phyloP scores from a whole-genome alignment of 2,329 filamentous ascomycete genomes.

The Aspergillus tanneri region DNA sequence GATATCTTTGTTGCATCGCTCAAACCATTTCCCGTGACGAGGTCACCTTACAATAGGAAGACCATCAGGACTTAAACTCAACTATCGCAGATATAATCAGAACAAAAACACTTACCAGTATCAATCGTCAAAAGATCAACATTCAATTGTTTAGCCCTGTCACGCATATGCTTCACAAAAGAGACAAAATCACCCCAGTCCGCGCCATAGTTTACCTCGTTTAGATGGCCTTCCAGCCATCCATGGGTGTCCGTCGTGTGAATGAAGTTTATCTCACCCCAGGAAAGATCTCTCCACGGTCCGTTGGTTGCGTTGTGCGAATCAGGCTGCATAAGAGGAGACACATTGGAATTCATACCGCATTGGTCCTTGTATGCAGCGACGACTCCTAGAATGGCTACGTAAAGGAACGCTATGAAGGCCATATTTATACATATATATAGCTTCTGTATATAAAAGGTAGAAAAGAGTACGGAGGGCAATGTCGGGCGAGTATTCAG shows the following conservation, averaged over 20 bases:
- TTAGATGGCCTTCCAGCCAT: conserved; percentile 61
- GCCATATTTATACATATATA: too few relatives aligned
- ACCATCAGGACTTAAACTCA: too few relatives aligned
- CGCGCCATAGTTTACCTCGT: conserved; percentile 63
- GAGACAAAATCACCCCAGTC: conserved; percentile 67
- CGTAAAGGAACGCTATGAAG: too few relatives aligned
- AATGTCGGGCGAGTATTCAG: too few relatives aligned
- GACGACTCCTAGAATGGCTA: too few relatives aligned
- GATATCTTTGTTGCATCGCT: conserved; percentile 61
- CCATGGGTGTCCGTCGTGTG: conserved; percentile 64
- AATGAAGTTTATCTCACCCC: conserved; percentile 63
- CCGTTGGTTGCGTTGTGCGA: too few relatives aligned
- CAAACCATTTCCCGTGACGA: conserved; percentile 66
- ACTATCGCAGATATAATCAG: conserved; percentile 8
- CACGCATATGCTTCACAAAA: conserved; percentile 60
- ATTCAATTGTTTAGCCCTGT: conserved; percentile 55
- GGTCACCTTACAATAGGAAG: too few relatives aligned
- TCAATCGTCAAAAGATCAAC: conserved; percentile 52
- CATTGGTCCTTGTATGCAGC: too few relatives aligned
- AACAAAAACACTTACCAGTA: conserved; percentile 47
- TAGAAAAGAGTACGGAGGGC: too few relatives aligned
- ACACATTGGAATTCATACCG: too few relatives aligned
- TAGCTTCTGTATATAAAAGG: too few relatives aligned
- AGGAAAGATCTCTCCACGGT: conserved; percentile 30
- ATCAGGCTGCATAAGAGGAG: too few relatives aligned